These are phyloP conservation scores for Ustulina deusta DNA, from an alignment of 2,329 filamentous ascomycete species.

Conservation along the genomic window DNA sequence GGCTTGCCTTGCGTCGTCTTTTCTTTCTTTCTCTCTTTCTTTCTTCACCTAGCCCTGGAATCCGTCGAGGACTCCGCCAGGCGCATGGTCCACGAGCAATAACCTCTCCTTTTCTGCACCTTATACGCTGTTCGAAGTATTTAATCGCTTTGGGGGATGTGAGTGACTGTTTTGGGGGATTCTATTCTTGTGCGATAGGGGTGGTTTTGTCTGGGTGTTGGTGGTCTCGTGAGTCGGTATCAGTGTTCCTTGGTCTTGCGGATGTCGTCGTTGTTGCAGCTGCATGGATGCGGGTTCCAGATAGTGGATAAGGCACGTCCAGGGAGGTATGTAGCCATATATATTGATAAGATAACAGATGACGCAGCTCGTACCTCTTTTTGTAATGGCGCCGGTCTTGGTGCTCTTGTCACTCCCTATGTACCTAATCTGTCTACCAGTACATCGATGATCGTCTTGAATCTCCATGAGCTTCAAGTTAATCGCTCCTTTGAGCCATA, in stretches of 20 bases:
- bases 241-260: neutral
- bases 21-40: constrained; percentile 11
- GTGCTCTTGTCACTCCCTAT: too few species aligned
- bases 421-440: too few species aligned
- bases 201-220: constrained; percentile 1
- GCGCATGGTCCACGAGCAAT: constrained; percentile 43
- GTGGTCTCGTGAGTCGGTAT: constrained; percentile 32
- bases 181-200: neutral
- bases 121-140: neutral
- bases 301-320: neutral
- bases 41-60: constrained; percentile 48
- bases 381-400: neutral
- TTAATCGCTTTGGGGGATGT: constrained; percentile 1
- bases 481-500: too few species aligned
- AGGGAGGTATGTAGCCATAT: too few species aligned
- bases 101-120: constrained; percentile 7
- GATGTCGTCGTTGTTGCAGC: constrained; percentile 26
- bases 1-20: constrained; percentile 7
- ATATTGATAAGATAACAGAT: constrained; percentile 36
- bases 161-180: neutral
- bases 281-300: constrained; percentile 16
- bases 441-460: too few species aligned
- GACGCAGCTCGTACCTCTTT: constrained; percentile 22
- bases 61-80: constrained; percentile 44
- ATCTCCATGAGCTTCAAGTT: too few species aligned